A percentile compares a stretch with the other conserved stretches of the same genome.
These are phyloP conservation scores for Mikania micrantha DNA, from an alignment of 129 eudicot species.

Conservation along the genomic window DNA sequence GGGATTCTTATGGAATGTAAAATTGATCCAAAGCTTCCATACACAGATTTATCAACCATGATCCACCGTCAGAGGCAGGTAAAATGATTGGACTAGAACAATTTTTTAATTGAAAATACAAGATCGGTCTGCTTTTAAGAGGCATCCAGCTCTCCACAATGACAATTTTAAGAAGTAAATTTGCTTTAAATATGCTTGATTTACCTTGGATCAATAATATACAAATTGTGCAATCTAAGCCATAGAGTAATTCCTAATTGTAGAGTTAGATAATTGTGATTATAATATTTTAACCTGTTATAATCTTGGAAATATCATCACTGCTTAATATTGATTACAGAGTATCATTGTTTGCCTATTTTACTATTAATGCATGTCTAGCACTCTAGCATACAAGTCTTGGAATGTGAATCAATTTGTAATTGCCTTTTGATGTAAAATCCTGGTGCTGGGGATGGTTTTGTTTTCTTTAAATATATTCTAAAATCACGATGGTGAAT, in stretches of 20 bases:
- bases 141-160: background rate
- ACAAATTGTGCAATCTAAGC: background rate
- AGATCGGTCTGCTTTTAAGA: background rate
- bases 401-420: background rate
- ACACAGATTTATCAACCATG: slow-evolving; percentile 96
- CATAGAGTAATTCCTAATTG: background rate
- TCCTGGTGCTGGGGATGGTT: background rate
- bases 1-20: slow-evolving; percentile 98
- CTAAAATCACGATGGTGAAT: background rate
- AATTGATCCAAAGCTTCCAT: slow-evolving; percentile 98
- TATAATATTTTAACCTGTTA: background rate
- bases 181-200: background rate
- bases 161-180: background rate
- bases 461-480: background rate
- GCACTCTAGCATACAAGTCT: background rate
- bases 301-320: background rate
- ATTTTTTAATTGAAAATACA: background rate
- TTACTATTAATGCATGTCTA: background rate
- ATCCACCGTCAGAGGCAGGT: slow-evolving; percentile 95
- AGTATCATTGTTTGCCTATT: background rate
- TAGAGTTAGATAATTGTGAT: background rate
- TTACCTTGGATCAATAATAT: background rate
- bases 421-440: background rate
- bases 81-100: background rate
- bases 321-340: background rate